Evolutionary conservation across 2,329 filamentous ascomycete genomes (phyloP), one percentile per base, ranked within the genome.

Genomic region (Fusarium continuum): DNA sequence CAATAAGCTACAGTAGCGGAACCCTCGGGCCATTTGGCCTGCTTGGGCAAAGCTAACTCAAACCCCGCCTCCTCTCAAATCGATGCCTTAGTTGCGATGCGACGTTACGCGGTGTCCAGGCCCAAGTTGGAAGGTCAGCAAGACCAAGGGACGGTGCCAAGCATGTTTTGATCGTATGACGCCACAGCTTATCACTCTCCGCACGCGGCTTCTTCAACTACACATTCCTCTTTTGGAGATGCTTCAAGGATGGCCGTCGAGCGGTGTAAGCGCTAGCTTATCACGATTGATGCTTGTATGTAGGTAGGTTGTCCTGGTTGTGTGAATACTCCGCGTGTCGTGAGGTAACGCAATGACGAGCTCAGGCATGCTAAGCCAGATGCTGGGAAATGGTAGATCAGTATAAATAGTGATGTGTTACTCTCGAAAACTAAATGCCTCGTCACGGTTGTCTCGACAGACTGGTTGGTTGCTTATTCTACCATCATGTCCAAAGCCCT

Each of bases 221-320:
- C 34, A 65, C 55, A 50, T 65, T 65, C 61, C 61, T 50, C 13
- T 65, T 65, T 32, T 20, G 46, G 55, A 57, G 43, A 39, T 41
- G n/a, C 23, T 26, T 38, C 23, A 38, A 31, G 10, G 34, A 29
- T 34, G 22, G 23, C 19, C 8, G 23, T 5, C 7, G 6, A 29
- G 49, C 61, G 48, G 60, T 64, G 61, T 63, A 63, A 63, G 58
- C 59, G 43, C 47, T 50, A 47, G 41, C 39, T 55, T 60, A 57
- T 64, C 48, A 16, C 26, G 1, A 14, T 14, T 11, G 32, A 19
- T 17, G 13, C 9, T 3, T 47, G 25, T 23, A 43, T 32, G 20
- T 22, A n/a, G n/a, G n/a, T n/a, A n/a, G n/a, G n/a, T n/a, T n/a
- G n/a, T n/a, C n/a, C n/a, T 23, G 6, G 5, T 16, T 23, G n/a